Evolutionary conservation across 768 basidiomycete genomes (phyloP).

Genomic region (Suillus subalutaceus): DNA sequence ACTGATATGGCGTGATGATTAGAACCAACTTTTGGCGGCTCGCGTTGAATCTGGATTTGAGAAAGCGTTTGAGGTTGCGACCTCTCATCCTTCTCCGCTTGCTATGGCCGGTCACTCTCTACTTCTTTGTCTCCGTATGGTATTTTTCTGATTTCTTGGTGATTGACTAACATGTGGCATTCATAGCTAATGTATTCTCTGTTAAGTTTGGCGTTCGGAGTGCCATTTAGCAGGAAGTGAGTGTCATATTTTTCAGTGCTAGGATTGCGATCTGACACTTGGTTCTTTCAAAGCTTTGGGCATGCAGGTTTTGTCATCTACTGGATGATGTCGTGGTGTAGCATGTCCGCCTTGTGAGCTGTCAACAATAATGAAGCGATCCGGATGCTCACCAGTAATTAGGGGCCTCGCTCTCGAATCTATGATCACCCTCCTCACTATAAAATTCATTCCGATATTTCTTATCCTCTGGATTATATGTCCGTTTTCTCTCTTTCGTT

Average conservation of each 20-base stretch:
- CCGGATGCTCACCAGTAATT: not conserved
- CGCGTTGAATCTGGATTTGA: conserved; percentile 42
- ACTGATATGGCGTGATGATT: not conserved
- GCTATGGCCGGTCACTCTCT: conserved; percentile 39
- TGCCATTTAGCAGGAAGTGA: conserved; percentile 53
- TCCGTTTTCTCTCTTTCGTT: conserved; percentile 29
- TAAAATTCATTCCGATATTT: conserved; percentile 58
- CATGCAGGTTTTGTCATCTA: conserved; percentile 59
- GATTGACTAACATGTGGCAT: not conserved
- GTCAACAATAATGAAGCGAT: not conserved
- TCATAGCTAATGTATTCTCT: conserved; percentile 59
- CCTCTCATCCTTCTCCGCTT: conserved; percentile 46
- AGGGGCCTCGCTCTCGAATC: conserved; percentile 68
- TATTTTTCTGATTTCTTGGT: conserved; percentile 5
- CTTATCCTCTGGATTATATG: conserved; percentile 67
- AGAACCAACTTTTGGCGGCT: conserved; percentile 39
- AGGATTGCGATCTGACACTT: not conserved
- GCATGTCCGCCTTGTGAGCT: conserved; percentile 61
- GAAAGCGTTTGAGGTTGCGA: conserved; percentile 37
- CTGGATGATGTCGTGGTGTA: conserved; percentile 67
- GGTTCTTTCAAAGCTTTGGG: conserved; percentile 40
- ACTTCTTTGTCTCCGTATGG: conserved; percentile 45
- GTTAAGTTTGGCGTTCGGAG: conserved; percentile 59
- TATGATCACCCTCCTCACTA: conserved; percentile 56
- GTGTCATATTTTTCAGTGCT: conserved; percentile 17